Conservation (phyloP, 2,329 filamentous ascomycete species). For the Scorias spongiosa region DNA sequence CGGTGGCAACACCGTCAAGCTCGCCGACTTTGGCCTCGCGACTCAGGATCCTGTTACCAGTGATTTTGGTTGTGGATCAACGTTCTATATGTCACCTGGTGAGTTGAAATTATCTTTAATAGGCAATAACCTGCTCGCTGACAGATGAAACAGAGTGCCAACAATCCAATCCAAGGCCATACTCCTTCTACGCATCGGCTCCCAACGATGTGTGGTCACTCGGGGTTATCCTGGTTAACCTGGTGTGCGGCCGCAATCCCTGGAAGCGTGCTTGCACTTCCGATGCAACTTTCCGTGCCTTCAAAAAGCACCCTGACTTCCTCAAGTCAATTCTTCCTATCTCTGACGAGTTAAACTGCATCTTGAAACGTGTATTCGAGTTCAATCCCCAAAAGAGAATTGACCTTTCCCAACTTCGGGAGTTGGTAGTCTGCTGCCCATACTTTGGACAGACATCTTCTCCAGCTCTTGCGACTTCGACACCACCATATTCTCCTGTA, state of each 20-base stretch:
- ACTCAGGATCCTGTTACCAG: slow-evolving; percentile 71
- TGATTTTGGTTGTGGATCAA: slow-evolving; percentile 95
- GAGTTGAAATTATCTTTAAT: background rate
- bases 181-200: slow-evolving; percentile 71
- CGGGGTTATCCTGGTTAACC: slow-evolving; percentile 94
- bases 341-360: slow-evolving; percentile 75
- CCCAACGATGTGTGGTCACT: slow-evolving; percentile 97
- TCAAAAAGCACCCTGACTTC: slow-evolving; percentile 70
- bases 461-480: slow-evolving; percentile 28
- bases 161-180: slow-evolving; percentile 53
- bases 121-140: background rate
- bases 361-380: slow-evolving; percentile 77
- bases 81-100: slow-evolving; percentile 98
- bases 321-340: slow-evolving; percentile 84
- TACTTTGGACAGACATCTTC: slow-evolving; percentile 45
- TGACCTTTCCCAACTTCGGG: slow-evolving; percentile 62
- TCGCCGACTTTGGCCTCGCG: slow-evolving; percentile 93
- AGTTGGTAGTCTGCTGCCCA: slow-evolving; percentile 60
- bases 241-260: slow-evolving; percentile 94
- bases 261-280: slow-evolving; percentile 94
- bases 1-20: slow-evolving; percentile 75
- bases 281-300: slow-evolving; percentile 90
- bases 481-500: slow-evolving; percentile 28
- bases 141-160: slow-evolving; percentile 58
- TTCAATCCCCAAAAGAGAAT: slow-evolving; percentile 71